Percentiles rank a stretch among this genome's conserved stretches.
phyloP scores from a whole-genome alignment of 495 filamentous ascomycete genomes.

The Penicillium cataractarum region DNA sequence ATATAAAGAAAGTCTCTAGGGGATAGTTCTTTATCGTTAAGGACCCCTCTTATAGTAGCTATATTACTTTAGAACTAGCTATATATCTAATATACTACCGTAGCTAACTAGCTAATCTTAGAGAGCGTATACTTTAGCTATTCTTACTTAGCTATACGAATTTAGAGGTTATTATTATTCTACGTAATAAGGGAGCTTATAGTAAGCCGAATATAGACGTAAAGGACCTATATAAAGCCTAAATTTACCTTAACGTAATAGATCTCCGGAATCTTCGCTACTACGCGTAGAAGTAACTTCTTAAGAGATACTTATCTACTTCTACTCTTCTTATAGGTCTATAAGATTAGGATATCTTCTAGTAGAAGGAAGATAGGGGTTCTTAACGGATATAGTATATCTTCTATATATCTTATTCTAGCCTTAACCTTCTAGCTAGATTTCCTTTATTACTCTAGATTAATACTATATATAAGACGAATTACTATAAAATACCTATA shows the following conservation, averaged over 20 bases:
- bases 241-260: background rate
- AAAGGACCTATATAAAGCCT: background rate
- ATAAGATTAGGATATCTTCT: background rate
- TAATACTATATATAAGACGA: background rate
- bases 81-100: no score
- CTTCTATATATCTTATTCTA: background rate
- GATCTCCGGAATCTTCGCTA: background rate
- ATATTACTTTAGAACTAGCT: no score
- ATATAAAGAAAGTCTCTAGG: no score
- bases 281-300: background rate
- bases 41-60: no score
- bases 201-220: no score
- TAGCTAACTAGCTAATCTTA: no score
- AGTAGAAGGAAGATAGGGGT: background rate
- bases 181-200: no score
- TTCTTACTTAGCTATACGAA: no score
- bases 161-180: no score
- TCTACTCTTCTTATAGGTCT: background rate
- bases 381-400: background rate
- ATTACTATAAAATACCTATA: no score
- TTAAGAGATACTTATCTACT: background rate
- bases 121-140: no score
- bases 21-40: no score
- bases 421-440: background rate
- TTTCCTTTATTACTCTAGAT: background rate